Percentiles rank a stretch among this genome's conserved stretches.
Evolutionary conservation across 306 rosid species (phyloP).

Genomic region (Trichosanthes truncata): DNA sequence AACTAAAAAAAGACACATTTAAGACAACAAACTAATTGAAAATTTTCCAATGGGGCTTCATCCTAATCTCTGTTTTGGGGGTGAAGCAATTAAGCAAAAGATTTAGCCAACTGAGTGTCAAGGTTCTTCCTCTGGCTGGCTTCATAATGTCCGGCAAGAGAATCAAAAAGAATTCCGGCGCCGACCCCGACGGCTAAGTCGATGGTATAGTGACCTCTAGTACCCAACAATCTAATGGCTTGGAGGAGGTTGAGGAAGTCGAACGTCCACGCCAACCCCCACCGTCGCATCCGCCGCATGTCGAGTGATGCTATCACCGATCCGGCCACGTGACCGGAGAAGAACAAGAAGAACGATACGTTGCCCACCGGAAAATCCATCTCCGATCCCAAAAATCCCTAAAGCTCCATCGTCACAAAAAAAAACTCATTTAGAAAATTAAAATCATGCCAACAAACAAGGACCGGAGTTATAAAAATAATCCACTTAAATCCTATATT

Average conservation of each 20-base stretch:
- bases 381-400: slow-evolving; percentile 87
- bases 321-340: slow-evolving; percentile 85
- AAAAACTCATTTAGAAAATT: background rate
- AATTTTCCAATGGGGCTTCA: background rate
- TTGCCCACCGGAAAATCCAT: slow-evolving; percentile 92
- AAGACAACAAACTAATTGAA: background rate
- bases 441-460: background rate
- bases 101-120: background rate
- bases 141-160: slow-evolving; percentile 67
- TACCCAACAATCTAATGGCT: slow-evolving; percentile 56
- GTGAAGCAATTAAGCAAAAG: background rate
- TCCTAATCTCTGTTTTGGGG: background rate
- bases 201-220: slow-evolving; percentile 87
- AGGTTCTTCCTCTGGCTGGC: slow-evolving; percentile 31
- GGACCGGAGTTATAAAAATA: too few relatives aligned
- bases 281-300: slow-evolving; percentile 76
- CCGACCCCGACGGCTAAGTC: slow-evolving; percentile 85
- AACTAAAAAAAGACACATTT: background rate
- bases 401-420: background rate
- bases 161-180: slow-evolving; percentile 80
- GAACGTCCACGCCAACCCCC: slow-evolving; percentile 57
- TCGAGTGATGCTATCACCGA: slow-evolving; percentile 84
- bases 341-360: slow-evolving; percentile 78
- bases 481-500: too few relatives aligned
- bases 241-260: slow-evolving; percentile 66